Percentiles rank a stretch among this genome's conserved stretches.
phyloP scores from a whole-genome alignment of 495 filamentous ascomycete genomes.

The Hypoxylon rickii region DNA sequence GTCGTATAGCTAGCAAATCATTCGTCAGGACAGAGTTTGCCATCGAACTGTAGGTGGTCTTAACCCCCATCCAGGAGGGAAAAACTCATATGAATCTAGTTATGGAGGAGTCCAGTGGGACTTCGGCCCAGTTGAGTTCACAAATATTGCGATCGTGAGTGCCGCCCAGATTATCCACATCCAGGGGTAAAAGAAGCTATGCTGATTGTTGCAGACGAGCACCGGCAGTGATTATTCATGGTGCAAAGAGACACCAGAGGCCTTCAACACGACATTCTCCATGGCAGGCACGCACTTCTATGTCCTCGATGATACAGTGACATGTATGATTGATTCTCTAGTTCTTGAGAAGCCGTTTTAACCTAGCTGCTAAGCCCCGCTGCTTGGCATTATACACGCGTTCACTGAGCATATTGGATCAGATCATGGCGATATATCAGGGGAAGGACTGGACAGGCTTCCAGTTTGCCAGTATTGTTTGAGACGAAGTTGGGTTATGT shows the following conservation, averaged over 20 bases:
- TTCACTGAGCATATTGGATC: too few relatives aligned
- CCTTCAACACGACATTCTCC: conserved; percentile 44
- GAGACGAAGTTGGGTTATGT: too few relatives aligned
- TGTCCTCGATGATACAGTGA: conserved; percentile 40
- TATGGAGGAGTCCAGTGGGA: conserved; percentile 35
- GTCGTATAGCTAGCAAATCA: conserved; percentile 36
- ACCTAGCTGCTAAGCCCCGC: too few relatives aligned
- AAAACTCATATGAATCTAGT: background rate
- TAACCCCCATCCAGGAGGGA: background rate
- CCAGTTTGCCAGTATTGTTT: too few relatives aligned
- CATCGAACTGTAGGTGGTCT: conserved; percentile 41
- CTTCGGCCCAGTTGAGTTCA: conserved; percentile 45
- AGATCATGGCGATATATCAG: too few relatives aligned
- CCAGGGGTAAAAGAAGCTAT: too few relatives aligned
- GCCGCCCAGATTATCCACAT: background rate
- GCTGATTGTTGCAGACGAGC: conserved; percentile 29
- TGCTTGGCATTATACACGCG: too few relatives aligned
- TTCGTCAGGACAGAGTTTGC: conserved; percentile 48
- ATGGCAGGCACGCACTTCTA: conserved; percentile 36
- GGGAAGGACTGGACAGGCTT: too few relatives aligned
- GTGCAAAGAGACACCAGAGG: conserved; percentile 42
- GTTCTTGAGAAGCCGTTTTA: conserved; percentile 37
- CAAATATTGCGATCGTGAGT: conserved; percentile 48
- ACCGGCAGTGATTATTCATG: conserved; percentile 34
- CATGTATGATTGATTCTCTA: conserved; percentile 41